Base-by-base conservation (phyloP, 345 rosid genomes). In the Pugionium dolabratum region DNA sequence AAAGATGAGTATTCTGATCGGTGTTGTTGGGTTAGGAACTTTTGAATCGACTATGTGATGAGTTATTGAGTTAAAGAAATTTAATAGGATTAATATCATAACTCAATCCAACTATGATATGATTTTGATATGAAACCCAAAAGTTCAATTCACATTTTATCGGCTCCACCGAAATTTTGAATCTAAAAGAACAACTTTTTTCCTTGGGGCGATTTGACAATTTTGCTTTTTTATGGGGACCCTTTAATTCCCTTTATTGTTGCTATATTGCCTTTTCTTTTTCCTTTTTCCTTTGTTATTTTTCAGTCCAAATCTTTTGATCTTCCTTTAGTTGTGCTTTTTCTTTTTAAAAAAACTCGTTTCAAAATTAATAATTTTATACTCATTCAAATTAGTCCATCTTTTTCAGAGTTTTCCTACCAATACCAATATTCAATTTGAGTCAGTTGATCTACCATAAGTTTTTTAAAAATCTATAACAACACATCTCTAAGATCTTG, bases 221-320 rank as follows among this genome's bases (percentile, higher is more conserved):
- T 54, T 26, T 47, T 27, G 33, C 73, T 47, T 74, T 46, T 11
- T 3, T 5, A 60, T 27, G 29, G 73, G 77, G 68, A 25, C 73
- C 73, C 64, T 40, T 62, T 6, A 59, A 66, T 54, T 53, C 59
- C 47, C 47, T 67, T 74, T 66, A 52, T 45, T 73, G 57, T 66
- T 60, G 72, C 25, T 43, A 66, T 18, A 18, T 18, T 18, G 18
- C 18, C 18, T 54, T 47, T 51, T 59, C 77, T 67, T 74, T 66
- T 54, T 11, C 5, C 43, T 66, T 65, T 66, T 1, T 25, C 9
- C 42, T 50, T 65, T 52, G 2, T 3, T 9, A 42, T 35, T 65
- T 48, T 59, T 46, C 73, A 60, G 69, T 67, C 73, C 52, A 61
- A 67, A 60, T 4, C 63, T 53, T 66, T 58, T 29, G 9, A 59